These are phyloP conservation scores for Termitomyces sp. DNA, from an alignment of 768 basidiomycete genomes.

Conservation along the genomic window DNA sequence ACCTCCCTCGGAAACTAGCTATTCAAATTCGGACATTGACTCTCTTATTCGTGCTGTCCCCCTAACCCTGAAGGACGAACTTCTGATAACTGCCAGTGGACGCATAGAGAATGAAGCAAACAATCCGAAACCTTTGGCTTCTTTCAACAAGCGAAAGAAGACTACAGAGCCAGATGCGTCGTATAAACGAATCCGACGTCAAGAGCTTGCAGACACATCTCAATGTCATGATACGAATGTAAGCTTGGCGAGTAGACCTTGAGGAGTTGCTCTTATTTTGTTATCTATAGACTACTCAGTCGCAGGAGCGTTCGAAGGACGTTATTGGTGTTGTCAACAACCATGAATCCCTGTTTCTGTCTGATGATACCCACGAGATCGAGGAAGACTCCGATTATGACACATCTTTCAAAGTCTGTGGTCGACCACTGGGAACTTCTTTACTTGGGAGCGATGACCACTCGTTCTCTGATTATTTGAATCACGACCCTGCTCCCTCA, in stretches of 20 bases:
- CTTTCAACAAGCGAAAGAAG: neutral
- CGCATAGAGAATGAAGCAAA: neutral
- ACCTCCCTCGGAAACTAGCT: conserved; percentile 27
- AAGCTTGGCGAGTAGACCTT: neutral
- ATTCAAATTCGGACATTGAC: conserved; percentile 38
- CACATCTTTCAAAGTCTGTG: neutral
- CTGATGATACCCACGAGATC: conserved; percentile 1
- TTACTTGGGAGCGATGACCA: conserved; percentile 18
- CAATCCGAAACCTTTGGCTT: neutral
- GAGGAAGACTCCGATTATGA: neutral
- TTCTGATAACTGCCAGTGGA: neutral
- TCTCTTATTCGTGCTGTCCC: conserved; percentile 35
- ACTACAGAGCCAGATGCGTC: neutral
- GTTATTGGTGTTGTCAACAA: neutral
- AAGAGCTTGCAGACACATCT: neutral
- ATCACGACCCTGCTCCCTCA: neutral
- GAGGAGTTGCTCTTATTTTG: neutral
- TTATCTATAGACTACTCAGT: neutral
- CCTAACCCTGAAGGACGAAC: conserved; percentile 16
- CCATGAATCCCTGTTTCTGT: conserved; percentile 3
- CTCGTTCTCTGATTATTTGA: conserved; percentile 18
- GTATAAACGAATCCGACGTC: neutral
- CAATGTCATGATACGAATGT: neutral
- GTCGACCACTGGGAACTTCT: neutral
- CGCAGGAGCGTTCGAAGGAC: neutral